Base-by-base conservation (phyloP, 495 filamentous ascomycete species). In the Glarea lozoyensis region DNA sequence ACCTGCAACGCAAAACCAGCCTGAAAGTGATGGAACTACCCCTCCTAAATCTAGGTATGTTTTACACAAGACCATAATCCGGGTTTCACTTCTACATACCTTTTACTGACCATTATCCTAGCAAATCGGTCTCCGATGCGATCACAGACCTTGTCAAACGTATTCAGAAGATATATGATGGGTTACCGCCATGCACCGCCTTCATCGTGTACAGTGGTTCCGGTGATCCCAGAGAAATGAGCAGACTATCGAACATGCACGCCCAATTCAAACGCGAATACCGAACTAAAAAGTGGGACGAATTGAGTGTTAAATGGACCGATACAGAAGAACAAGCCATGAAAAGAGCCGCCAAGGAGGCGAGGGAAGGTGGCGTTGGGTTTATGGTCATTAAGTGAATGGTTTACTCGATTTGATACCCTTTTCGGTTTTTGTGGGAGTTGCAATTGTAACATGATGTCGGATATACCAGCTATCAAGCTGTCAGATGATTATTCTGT, bases 171-270 rank as follows among this genome's bases (percentile, higher is more conserved):
- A 77, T 97, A 47, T 79, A 90, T 61, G 78, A 82, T 4, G 69
- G 75, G 2, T 67, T 97, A 2, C 88, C 92, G 0, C 72, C 75
- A 0, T 90, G 87, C 54, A 94, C 93, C 0, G 79, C 86, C 0
- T 78, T 97, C 39, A 74, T 98, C 3, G 80, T 98, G 10, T 88
- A 92, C 62, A 84, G 79, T 40, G 92, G 92, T 7, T 88, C 82
- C 0, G 89, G 93, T 10, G 87, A 97, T 54, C 88, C 88, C 6
- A 72, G 84, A 15, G 81, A 88, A 50, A 76, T 93, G 64, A 68
- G 67, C 41, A 72, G 82, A 10, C 62, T 95, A 42, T 80, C 87
- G 57, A 68, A 69, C 0, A 67, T 92, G 74, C 81, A 94, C 44
- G 66, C 72, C 45, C 67, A 71, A 47, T 86, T 82, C 62, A 81